A percentile compares a stretch with the other conserved stretches of the same genome.
These are phyloP conservation scores for Musa troglodytarum DNA, from an alignment of 176 grass and related monocot species.

Conservation along the genomic window DNA sequence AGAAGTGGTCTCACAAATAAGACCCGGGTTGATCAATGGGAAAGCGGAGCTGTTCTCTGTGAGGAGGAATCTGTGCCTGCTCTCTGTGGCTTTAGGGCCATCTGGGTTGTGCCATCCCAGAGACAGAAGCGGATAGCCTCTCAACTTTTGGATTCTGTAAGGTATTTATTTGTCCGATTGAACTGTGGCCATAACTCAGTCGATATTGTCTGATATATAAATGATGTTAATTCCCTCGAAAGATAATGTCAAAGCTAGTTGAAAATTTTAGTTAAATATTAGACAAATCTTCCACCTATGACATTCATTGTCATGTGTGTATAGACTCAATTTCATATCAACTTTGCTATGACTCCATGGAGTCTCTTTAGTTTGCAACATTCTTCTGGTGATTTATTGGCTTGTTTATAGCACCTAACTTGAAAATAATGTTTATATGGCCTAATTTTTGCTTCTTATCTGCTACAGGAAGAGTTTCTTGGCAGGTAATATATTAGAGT, in stretches of 20 bases:
- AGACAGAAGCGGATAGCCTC: constrained; percentile 62
- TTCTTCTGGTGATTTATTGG: neutral
- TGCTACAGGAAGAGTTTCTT: constrained; percentile 49
- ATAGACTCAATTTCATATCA: no score
- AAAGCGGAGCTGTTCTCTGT: constrained; percentile 59
- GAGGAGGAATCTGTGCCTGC: constrained; percentile 51
- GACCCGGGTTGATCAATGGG: constrained; percentile 24
- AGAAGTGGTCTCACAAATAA: constrained; percentile 23
- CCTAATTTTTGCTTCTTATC: neutral
- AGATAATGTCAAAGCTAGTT: no score
- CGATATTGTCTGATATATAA: neutral
- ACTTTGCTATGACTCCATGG: neutral
- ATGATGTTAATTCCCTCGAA: neutral
- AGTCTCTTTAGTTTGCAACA: neutral
- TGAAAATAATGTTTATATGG: neutral
- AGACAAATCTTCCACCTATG: neutral
- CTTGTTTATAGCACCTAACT: neutral
- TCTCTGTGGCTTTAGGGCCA: constrained; percentile 67
- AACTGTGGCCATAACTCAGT: neutral
- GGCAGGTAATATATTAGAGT: constrained; percentile 21
- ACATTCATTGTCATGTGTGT: neutral
- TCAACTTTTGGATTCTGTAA: constrained; percentile 58
- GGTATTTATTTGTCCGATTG: constrained; percentile 32
- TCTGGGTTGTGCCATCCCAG: constrained; percentile 69
- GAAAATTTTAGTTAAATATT: neutral